Base-by-base conservation (phyloP, 768 basidiomycete species). In the Antrodiella citrinella region DNA sequence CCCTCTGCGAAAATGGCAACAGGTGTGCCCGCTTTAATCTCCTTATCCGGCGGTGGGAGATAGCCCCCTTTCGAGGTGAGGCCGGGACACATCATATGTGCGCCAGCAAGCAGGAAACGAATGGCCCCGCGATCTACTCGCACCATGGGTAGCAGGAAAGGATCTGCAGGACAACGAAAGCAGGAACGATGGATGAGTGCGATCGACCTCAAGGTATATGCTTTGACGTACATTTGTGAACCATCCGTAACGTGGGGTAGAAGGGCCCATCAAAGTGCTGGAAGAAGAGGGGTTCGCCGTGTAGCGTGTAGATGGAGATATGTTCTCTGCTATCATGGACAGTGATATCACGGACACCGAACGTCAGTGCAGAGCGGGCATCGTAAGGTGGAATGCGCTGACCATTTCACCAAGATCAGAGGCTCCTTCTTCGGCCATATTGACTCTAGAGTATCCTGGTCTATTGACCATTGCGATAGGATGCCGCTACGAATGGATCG, bases 391-490 rank as follows among this genome's bases (percentile, higher is more conserved):
- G 40, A 25, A 35, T 41, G 7, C 15, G 74, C 78, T 57, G 67
- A 93, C 95, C 96, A 98, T 74, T 98, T 98, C 53, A 93, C 90
- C 60, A 88, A 85, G 3, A 87, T 84, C 44, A 97, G 73, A 2
- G 84, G 77, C 73, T 97, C 95, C 75, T 98, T 99, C 87, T 98
- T 99, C 2, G 94, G 91, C 96, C 96, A 99, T 47, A 99, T 78
- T 59, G 78, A 78, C 63, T 99, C 96, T 24, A 98, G 71, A 2
- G 84, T 81, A 55, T 89, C 90, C 39, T 80, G 75, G 54, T 83
- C 80, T 46, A 90, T 77, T 59, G 82, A 87, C 77, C 91, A 86
- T 65, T 95, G 92, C 18, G 84, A 77, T 45, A 96, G 73, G 25
- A 96, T 71, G 42, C 73, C 75, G 20, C 83, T 70, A 50, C 96